Conservation (phyloP, 345 rosid species). For the Abelmoschus esculentus region DNA sequence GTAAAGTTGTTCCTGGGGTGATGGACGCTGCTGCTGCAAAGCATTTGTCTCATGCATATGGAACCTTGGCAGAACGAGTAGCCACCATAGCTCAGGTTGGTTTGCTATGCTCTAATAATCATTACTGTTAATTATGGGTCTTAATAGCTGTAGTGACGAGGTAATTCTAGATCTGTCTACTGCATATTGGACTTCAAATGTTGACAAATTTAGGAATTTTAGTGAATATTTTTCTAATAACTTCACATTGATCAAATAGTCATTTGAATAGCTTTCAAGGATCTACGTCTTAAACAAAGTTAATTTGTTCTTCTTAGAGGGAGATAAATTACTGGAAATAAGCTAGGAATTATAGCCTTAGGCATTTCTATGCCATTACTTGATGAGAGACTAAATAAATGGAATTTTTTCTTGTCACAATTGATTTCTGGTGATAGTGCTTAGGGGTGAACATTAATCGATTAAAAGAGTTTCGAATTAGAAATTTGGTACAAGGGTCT, state of each 20-base stretch:
- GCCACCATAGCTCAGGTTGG: slow-evolving; percentile 91
- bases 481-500: not conserved
- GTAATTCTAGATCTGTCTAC: too few relatives aligned
- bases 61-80: slow-evolving; percentile 69
- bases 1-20: slow-evolving; percentile 74
- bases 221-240: not conserved
- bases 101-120: slow-evolving; percentile 4
- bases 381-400: not conserved
- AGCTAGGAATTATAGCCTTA: not conserved
- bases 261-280: not conserved
- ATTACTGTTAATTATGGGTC: too few relatives aligned
- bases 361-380: not conserved
- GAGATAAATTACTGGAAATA: not conserved
- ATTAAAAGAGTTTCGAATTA: too few relatives aligned
- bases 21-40: slow-evolving; percentile 88
- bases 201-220: not conserved
- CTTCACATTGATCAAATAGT: not conserved
- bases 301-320: not conserved
- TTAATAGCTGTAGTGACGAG: too few relatives aligned
- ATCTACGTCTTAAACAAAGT: not conserved
- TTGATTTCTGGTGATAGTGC: not conserved
- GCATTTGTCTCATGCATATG: slow-evolving; percentile 93
- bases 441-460: too few relatives aligned
- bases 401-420: not conserved
- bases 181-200: too few relatives aligned